Evolutionary conservation across 2,329 filamentous ascomycete genomes (phyloP).

Genomic region (Ramularia collo-cygni): DNA sequence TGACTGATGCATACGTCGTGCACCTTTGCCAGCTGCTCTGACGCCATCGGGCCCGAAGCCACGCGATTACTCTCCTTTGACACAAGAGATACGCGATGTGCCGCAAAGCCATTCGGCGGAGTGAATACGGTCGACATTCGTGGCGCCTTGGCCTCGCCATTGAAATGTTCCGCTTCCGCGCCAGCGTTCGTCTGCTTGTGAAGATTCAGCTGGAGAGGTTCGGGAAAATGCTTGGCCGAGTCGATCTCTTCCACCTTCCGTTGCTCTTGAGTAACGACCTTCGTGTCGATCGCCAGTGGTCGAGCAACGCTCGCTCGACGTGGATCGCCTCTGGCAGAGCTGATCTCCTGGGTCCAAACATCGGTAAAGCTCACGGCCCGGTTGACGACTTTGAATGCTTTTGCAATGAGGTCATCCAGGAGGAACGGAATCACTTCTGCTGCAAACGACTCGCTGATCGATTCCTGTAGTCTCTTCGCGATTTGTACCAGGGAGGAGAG

Average conservation of each 20-base stretch:
- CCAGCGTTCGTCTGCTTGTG: conserved; percentile 3
- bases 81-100: conserved; percentile 27
- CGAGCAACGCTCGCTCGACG: conserved; percentile 3
- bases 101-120: conserved; percentile 15
- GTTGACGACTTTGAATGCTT: conserved; percentile 90
- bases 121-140: conserved; percentile 14
- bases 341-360: conserved; percentile 51
- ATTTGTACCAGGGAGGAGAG: conserved; percentile 83
- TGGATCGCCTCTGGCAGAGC: conserved; percentile 1
- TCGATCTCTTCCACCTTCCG: conserved; percentile 11
- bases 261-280: background rate
- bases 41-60: conserved; percentile 61
- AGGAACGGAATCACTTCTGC: conserved; percentile 62
- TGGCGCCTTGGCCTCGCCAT: conserved; percentile 2
- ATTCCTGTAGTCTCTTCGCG: conserved; percentile 76
- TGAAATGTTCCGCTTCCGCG: conserved; percentile 4
- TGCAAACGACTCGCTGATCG: conserved; percentile 48
- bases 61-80: conserved; percentile 14
- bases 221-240: conserved; percentile 17
- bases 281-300: conserved; percentile 13
- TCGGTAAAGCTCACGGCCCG: conserved; percentile 86
- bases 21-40: conserved; percentile 68
- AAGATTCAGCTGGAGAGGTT: background rate
- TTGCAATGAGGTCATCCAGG: conserved; percentile 86
- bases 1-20: conserved; percentile 88